These are phyloP conservation scores for Lachnellula subtilissima DNA, from an alignment of 2,329 filamentous ascomycete species.

Conservation along the genomic window DNA sequence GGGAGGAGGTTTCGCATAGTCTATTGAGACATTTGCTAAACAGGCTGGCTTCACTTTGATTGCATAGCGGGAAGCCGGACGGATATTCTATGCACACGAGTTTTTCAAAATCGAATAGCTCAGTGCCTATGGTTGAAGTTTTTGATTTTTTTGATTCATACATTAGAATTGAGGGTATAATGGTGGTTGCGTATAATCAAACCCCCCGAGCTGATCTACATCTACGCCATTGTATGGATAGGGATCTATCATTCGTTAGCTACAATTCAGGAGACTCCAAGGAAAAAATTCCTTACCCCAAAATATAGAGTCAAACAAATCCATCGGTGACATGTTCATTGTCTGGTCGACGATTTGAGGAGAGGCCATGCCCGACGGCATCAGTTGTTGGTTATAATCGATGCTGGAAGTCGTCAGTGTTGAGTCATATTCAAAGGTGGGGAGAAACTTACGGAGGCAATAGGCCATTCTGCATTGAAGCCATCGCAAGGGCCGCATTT, in stretches of 20 bases:
- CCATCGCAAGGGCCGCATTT: conserved; percentile 60
- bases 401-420: conserved; percentile 24
- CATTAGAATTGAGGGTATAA: neutral
- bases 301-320: conserved; percentile 64
- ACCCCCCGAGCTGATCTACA: neutral
- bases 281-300: conserved; percentile 47
- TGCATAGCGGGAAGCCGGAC: too few relatives aligned
- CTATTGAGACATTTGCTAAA: conserved; percentile 32
- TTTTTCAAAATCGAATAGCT: too few relatives aligned
- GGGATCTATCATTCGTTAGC: conserved; percentile 3
- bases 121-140: too few relatives aligned
- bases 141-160: neutral
- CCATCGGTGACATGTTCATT: conserved; percentile 61
- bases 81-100: too few relatives aligned
- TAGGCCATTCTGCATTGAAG: conserved; percentile 57
- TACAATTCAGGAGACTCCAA: too few relatives aligned
- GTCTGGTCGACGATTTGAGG: conserved; percentile 49
- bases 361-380: conserved; percentile 32
- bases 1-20: conserved; percentile 37
- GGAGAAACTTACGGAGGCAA: conserved; percentile 26
- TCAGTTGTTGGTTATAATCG: conserved; percentile 37
- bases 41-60: too few relatives aligned
- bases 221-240: conserved; percentile 3
- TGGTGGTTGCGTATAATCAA: conserved; percentile 3
- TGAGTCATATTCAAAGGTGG: neutral